These are phyloP conservation scores for Gyromitra esculenta DNA, from an alignment of 2,329 filamentous ascomycete genomes.

Conservation along the genomic window DNA sequence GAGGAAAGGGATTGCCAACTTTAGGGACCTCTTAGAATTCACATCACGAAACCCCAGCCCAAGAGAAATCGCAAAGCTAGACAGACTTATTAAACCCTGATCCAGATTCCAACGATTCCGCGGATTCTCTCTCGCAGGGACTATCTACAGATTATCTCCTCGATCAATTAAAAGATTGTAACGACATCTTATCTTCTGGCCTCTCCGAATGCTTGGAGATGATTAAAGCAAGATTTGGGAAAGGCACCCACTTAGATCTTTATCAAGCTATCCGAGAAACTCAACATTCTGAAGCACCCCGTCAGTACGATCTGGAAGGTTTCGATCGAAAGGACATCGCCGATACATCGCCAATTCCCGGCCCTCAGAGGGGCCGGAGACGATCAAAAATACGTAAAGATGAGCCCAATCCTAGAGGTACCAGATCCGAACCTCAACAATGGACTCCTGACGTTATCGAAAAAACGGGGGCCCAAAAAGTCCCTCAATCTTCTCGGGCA, in stretches of 20 bases:
- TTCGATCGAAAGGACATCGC: neutral
- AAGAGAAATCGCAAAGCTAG: neutral
- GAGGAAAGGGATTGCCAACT: neutral
- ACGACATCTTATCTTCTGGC: constrained; percentile 4
- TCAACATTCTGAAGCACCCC: neutral
- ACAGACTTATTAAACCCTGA: neutral
- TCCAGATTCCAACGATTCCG: neutral
- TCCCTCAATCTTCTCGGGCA: neutral
- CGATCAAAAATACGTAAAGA: neutral
- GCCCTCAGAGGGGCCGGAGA: neutral
- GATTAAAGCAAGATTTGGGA: constrained; percentile 23
- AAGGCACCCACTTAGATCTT: constrained; percentile 11
- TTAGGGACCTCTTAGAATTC: neutral
- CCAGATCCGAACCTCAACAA: neutral
- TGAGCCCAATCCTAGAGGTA: neutral
- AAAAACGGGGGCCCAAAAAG: neutral
- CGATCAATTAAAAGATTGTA: constrained; percentile 13
- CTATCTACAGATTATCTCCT: constrained; percentile 3
- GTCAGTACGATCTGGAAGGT: neutral
- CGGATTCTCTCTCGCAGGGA: neutral
- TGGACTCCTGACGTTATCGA: neutral
- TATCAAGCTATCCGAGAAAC: constrained; percentile 11
- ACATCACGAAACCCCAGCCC: neutral
- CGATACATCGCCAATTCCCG: neutral
- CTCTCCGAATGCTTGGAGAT: constrained; percentile 9